Evolutionary conservation across 495 filamentous ascomycete species (phyloP).

Genomic region (Penicillium psychrofluorescens): DNA sequence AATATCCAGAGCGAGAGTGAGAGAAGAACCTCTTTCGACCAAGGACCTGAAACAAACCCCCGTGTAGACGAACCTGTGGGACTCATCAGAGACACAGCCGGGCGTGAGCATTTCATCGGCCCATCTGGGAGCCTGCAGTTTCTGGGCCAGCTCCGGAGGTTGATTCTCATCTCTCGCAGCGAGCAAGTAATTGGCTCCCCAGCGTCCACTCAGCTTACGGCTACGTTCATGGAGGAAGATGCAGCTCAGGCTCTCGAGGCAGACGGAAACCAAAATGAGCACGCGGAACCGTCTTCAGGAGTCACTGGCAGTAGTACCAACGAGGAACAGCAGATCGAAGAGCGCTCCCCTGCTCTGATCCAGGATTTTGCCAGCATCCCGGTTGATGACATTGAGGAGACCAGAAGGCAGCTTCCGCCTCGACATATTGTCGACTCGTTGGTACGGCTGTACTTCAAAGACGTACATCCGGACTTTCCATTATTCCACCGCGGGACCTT

Average conservation of each 20-base stretch:
- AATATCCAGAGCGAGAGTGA: too few relatives aligned
- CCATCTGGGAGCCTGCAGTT: slow-evolving; percentile 27
- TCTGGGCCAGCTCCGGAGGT: slow-evolving; percentile 19
- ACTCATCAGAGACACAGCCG: slow-evolving; percentile 25
- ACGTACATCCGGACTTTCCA: slow-evolving; percentile 36
- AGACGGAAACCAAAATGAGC: not conserved
- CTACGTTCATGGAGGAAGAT: slow-evolving; percentile 1
- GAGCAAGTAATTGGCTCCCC: not conserved
- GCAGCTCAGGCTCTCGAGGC: slow-evolving; percentile 5
- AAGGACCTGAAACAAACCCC: not conserved
- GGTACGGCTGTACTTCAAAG: slow-evolving; percentile 31
- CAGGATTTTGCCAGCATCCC: not conserved
- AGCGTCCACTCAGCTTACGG: not conserved
- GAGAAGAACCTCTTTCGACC: too few relatives aligned
- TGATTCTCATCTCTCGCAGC: slow-evolving; percentile 9
- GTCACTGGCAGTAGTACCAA: too few relatives aligned
- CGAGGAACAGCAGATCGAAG: too few relatives aligned
- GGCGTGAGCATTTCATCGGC: slow-evolving; percentile 31
- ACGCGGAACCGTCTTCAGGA: too few relatives aligned
- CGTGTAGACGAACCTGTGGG: slow-evolving; percentile 1
- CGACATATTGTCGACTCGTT: slow-evolving; percentile 26
- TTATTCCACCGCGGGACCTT: slow-evolving; percentile 39
- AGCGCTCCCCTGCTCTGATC: not conserved
- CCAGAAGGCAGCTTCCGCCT: slow-evolving; percentile 4
- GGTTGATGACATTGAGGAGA: slow-evolving; percentile 1